phyloP scores from a whole-genome alignment of 495 filamentous ascomycete species.

The Tuber borchii region DNA sequence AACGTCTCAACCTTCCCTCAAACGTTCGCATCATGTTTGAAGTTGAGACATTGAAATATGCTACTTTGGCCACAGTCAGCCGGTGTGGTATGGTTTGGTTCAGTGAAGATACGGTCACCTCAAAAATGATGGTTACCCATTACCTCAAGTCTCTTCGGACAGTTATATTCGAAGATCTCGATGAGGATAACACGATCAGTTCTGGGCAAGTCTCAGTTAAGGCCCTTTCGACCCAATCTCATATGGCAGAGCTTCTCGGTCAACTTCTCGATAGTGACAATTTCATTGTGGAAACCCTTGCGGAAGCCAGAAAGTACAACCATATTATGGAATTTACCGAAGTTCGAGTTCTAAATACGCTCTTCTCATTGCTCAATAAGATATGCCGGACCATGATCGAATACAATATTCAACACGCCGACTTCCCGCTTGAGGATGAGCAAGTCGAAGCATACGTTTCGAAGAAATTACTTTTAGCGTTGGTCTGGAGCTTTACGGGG shows the following conservation, averaged over 20 bases:
- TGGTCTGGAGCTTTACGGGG: conserved; percentile 91
- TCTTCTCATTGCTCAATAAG: conserved; percentile 94
- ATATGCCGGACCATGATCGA: conserved; percentile 83
- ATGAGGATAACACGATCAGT: conserved; percentile 74
- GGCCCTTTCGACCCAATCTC: conserved; percentile 65
- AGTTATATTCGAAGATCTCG: conserved; percentile 82
- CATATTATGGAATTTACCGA: conserved; percentile 98
- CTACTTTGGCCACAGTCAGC: conserved; percentile 92
- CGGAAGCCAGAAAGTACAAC: conserved; percentile 66
- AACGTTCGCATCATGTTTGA: conserved; percentile 99
- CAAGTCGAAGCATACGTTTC: conserved; percentile 82
- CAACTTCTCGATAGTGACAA: conserved; percentile 67
- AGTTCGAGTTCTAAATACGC: conserved; percentile 78
- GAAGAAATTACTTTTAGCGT: conserved; percentile 83
- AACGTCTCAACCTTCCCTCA: conserved; percentile 83
- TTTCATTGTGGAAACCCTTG: conserved; percentile 69
- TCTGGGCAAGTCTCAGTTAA: conserved; percentile 73
- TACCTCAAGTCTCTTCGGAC: conserved; percentile 77
- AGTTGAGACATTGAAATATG: conserved; percentile 96
- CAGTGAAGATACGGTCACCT: conserved; percentile 90
- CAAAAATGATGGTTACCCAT: conserved; percentile 84
- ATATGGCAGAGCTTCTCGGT: conserved; percentile 69
- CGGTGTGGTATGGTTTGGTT: conserved; percentile 99
- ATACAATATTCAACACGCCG: conserved; percentile 86
- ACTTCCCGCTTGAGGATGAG: conserved; percentile 85